phyloP scores from a whole-genome alignment of 2,329 filamentous ascomycete genomes.

The Chalaropsis thielavioides region DNA sequence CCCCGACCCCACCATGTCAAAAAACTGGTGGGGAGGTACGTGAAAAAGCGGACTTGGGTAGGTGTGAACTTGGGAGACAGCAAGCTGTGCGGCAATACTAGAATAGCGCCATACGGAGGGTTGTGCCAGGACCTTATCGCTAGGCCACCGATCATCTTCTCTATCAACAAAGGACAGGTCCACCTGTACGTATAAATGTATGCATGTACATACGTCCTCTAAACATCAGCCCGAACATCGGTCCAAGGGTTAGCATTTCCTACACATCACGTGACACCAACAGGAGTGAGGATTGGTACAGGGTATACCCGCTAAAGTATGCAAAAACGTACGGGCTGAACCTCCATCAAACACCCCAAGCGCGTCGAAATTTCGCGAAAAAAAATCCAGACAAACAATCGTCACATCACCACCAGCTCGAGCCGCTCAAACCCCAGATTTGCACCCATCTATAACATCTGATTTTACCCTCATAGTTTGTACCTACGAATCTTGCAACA shows the following conservation, averaged over 20 bases:
- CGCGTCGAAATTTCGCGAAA: constrained; percentile 8
- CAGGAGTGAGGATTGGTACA: neutral
- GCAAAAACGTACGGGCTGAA: neutral
- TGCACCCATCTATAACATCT: neutral
- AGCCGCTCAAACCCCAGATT: neutral
- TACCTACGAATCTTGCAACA: no score
- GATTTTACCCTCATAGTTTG: neutral
- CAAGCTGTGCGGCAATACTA: neutral
- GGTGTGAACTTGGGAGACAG: neutral
- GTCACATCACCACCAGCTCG: neutral
- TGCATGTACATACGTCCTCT: no score
- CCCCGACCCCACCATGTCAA: neutral
- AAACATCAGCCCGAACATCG: no score
- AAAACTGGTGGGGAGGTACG: neutral
- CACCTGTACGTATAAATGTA: no score
- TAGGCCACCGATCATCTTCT: no score
- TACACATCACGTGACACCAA: neutral
- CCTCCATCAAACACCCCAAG: neutral
- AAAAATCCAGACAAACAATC: neutral
- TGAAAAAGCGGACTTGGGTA: neutral
- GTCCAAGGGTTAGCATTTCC: neutral
- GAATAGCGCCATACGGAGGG: neutral
- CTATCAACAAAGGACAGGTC: no score
- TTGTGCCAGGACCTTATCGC: no score
- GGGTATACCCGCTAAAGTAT: neutral